Evolutionary conservation across 805 yeast genomes (phyloP).

Genomic region (Metschnikowia noctiluminum): DNA sequence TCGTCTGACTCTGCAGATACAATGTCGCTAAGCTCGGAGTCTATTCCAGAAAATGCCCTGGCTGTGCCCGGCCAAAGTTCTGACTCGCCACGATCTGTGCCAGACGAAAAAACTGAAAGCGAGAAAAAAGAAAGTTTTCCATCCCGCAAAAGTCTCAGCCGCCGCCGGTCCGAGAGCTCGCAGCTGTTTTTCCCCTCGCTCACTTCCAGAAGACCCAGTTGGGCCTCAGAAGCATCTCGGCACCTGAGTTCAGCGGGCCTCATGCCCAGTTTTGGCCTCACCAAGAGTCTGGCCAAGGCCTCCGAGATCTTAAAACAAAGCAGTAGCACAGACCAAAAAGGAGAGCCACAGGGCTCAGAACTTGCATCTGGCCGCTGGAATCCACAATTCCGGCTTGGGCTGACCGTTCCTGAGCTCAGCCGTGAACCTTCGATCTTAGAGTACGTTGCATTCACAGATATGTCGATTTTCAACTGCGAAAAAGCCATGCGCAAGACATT

Average conservation of each 20-base stretch:
- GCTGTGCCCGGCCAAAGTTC: neutral
- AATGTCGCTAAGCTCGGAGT: neutral
- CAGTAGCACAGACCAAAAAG: too few relatives aligned
- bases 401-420: neutral
- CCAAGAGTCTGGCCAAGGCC: constrained; percentile 17
- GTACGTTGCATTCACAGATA: constrained; percentile 9
- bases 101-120: neutral
- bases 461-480: constrained; percentile 22
- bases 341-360: too few relatives aligned
- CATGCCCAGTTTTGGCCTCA: constrained; percentile 20
- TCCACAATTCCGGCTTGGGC: neutral
- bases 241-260: neutral
- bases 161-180: neutral
- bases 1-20: neutral
- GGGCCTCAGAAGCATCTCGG: constrained; percentile 3
- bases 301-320: too few relatives aligned
- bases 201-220: constrained; percentile 4
- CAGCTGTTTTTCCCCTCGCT: constrained; percentile 1
- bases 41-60: neutral
- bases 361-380: too few relatives aligned
- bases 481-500: constrained; percentile 22
- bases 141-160: neutral
- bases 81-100: neutral
- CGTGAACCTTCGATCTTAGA: constrained; percentile 1
- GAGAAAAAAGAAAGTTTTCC: neutral